These are phyloP conservation scores for Nidula niveotomentosa DNA, from an alignment of 1,284 basidiomycete species.

Conservation along the genomic window DNA sequence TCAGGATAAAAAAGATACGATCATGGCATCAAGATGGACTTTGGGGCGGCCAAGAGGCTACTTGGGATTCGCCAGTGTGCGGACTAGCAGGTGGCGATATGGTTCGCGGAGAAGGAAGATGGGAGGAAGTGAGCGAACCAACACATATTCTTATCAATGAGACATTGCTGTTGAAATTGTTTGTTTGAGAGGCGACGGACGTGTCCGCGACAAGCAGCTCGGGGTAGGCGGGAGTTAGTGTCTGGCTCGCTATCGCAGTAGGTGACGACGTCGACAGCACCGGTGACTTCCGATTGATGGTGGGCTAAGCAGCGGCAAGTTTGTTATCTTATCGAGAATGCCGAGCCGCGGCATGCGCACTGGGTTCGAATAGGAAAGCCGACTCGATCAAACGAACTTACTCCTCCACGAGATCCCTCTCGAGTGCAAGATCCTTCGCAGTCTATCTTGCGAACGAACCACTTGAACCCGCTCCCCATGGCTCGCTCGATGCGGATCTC, in stretches of 20 bases:
- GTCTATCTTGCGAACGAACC: neutral
- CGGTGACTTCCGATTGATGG: neutral
- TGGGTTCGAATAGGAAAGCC: neutral
- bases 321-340: neutral
- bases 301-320: neutral
- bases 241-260: neutral
- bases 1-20: neutral
- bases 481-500: conserved; percentile 4
- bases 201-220: too few relatives aligned
- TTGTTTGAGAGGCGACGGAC: too few relatives aligned
- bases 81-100: neutral
- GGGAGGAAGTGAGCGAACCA: neutral
- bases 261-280: neutral
- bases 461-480: neutral
- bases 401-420: neutral
- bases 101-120: neutral
- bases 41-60: neutral
- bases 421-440: neutral
- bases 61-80: neutral
- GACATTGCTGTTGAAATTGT: neutral
- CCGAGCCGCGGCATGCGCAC: neutral
- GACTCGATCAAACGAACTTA: neutral
- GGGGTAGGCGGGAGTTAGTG: too few relatives aligned
- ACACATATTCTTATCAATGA: neutral
- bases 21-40: neutral